phyloP scores from a whole-genome alignment of 2,329 filamentous ascomycete species.

The Zarea fungicola region DNA sequence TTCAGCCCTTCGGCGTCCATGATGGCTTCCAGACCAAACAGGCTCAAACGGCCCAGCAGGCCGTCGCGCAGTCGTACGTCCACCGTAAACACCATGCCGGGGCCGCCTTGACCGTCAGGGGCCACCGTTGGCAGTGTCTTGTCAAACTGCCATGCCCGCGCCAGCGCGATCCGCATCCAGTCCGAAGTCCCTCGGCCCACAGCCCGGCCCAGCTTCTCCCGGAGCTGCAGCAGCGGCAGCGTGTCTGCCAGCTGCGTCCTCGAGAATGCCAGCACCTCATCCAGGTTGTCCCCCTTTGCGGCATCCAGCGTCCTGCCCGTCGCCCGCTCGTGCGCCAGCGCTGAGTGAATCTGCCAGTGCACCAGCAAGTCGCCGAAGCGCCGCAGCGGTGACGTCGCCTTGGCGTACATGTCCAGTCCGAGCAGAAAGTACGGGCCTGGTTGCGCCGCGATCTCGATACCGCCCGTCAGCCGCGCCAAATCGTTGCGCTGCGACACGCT shows the following conservation, averaged over 20 bases:
- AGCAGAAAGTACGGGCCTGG: slow-evolving; percentile 53
- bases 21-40: slow-evolving; percentile 42
- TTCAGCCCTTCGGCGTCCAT: slow-evolving; percentile 36
- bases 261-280: slow-evolving; percentile 42
- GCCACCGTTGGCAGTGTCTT: slow-evolving; percentile 38
- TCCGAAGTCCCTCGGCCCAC: slow-evolving; percentile 41
- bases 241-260: slow-evolving; percentile 35
- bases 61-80: slow-evolving; percentile 28
- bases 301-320: slow-evolving; percentile 21
- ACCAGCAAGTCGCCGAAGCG: slow-evolving; percentile 58
- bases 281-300: slow-evolving; percentile 23
- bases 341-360: slow-evolving; percentile 62
- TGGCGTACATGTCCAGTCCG: slow-evolving; percentile 56
- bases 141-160: slow-evolving; percentile 56
- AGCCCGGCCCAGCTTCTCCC: slow-evolving; percentile 45
- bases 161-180: slow-evolving; percentile 56
- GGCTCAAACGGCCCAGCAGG: slow-evolving; percentile 41
- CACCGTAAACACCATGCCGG: slow-evolving; percentile 47
- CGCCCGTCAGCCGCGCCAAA: slow-evolving; percentile 35
- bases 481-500: slow-evolving; percentile 26
- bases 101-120: no score
- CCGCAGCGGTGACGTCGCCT: slow-evolving; percentile 61
- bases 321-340: slow-evolving; percentile 43
- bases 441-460: slow-evolving; percentile 45
- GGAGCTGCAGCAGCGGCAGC: slow-evolving; percentile 46